Evolutionary conservation across 2,329 filamentous ascomycete genomes (phyloP), one percentile per base, ranked within the genome.

Genomic region (Lecanoromycetidae sp.): DNA sequence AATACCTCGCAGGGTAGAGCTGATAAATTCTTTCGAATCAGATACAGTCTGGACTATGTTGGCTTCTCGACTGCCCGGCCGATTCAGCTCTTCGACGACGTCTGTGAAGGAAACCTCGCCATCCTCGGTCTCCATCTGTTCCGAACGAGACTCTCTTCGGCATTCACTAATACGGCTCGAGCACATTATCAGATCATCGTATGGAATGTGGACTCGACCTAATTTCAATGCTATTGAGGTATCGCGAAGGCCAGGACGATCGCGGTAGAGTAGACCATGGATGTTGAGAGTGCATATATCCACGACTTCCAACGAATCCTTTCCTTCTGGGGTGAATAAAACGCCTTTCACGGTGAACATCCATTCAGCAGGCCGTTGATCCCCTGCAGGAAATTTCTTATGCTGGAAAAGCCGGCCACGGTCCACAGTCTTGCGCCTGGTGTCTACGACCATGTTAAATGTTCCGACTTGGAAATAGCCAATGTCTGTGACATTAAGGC

Each of bases 11-110:
- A 98, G 70, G 34, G 95, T 82, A 1, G 91, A 95, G 61, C 84
- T 85, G 47, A 88, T 75, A 60, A 98, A 91, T 53, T 94, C 87
- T 57, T 88, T 90, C 0, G 87, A 94, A 59, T 95, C 88, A 0
- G 88, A 88, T 0, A 95, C 84, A 0, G 84, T 82, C 61, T 85
- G 82, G 47, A 88, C 80, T 48, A 94, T 74, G 25, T 77, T 74
- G 46, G 85, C 79, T 54, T 77, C 74, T 52, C 65, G 72, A 55
- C 69, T 84, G n/a, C 78, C 80, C 7, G 83, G 79, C 26, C 74
- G 69, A 27, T 83, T 80, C 17, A 84, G 62, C 59, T 93, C 86
- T 59, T 84, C 80, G 35, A 85, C 75, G n/a, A 87, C 74, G 58
- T 84, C 79, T 29, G 76, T 74, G 48, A 91, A 72, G 10, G 81